phyloP scores from a whole-genome alignment of 1,284 basidiomycete genomes.

The Athelia sp. region DNA sequence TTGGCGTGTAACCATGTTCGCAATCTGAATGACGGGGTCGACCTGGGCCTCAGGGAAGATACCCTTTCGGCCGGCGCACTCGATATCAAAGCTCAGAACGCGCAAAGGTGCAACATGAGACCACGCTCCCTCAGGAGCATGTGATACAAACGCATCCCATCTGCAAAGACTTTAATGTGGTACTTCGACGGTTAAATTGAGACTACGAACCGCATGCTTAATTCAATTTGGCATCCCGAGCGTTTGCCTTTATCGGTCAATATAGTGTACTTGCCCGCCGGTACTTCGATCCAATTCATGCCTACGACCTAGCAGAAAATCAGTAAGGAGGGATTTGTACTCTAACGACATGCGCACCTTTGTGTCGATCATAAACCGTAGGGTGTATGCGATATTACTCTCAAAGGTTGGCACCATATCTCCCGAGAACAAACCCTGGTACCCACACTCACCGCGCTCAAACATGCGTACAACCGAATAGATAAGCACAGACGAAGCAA shows the following conservation, averaged over 20 bases:
- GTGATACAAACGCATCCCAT: constrained; percentile 80
- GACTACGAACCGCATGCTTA: constrained; percentile 60
- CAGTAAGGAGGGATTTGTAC: not conserved
- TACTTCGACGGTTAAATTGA: not conserved
- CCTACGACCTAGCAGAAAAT: constrained; percentile 68
- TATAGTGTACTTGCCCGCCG: constrained; percentile 74
- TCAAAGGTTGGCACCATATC: constrained; percentile 71
- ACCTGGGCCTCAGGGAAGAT: constrained; percentile 87
- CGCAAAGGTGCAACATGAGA: constrained; percentile 86
- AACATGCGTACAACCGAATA: constrained; percentile 63
- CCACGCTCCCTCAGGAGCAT: constrained; percentile 88
- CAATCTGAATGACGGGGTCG: constrained; percentile 96
- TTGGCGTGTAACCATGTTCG: constrained; percentile 95
- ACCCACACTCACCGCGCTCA: constrained; percentile 78
- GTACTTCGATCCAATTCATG: constrained; percentile 97
- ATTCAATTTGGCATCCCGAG: constrained; percentile 85
- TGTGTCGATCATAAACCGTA: constrained; percentile 96
- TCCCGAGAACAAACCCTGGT: constrained; percentile 57
- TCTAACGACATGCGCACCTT: constrained; percentile 44
- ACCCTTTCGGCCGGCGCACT: constrained; percentile 93
- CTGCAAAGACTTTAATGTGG: constrained; percentile 32
- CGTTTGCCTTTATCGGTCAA: constrained; percentile 50
- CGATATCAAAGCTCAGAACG: constrained; percentile 94
- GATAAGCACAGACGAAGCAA: not conserved
- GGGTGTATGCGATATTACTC: constrained; percentile 84